Percentiles rank a stretch among this genome's conserved stretches.
phyloP scores from a whole-genome alignment of 2,329 filamentous ascomycete genomes.

The Ambrosiella xylebori region DNA sequence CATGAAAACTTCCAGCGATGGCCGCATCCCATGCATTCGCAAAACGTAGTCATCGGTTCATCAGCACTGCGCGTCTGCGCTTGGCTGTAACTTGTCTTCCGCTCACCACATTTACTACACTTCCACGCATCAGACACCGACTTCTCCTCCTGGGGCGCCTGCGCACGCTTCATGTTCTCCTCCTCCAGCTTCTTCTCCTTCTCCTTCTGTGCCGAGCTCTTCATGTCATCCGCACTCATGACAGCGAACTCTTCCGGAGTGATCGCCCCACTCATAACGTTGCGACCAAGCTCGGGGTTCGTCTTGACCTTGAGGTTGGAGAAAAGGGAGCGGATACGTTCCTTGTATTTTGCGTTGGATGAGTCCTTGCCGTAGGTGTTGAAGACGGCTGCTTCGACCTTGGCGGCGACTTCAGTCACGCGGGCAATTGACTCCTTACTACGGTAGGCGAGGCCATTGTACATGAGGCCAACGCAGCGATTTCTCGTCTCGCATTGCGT shows the following conservation, averaged over 20 bases:
- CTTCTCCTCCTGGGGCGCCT: conserved; percentile 84
- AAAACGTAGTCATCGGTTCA: conserved; percentile 75
- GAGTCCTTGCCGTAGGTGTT: conserved; percentile 48
- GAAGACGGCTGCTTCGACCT: conserved; percentile 69
- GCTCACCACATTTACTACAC: conserved; percentile 83
- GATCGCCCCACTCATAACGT: conserved; percentile 62
- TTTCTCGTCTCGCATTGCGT: conserved; percentile 62
- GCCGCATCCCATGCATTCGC: conserved; percentile 52
- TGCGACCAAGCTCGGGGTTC: conserved; percentile 59
- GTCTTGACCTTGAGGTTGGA: conserved; percentile 88
- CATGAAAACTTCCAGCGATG: conserved; percentile 52
- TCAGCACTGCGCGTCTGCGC: conserved; percentile 91
- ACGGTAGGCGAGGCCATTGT: conserved; percentile 65
- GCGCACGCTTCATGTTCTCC: conserved; percentile 94
- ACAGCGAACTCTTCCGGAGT: conserved; percentile 55
- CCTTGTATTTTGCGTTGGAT: conserved; percentile 52
- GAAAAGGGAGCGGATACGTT: conserved; percentile 82
- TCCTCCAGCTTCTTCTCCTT: conserved; percentile 61
- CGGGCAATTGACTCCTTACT: conserved; percentile 54
- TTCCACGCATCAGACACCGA: conserved; percentile 74
- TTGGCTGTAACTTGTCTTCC: conserved; percentile 89
- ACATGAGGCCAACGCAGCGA: conserved; percentile 76
- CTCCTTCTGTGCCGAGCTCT: conserved; percentile 63
- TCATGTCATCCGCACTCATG: conserved; percentile 84
- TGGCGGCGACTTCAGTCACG: conserved; percentile 58